Conservation (phyloP, 2,329 filamentous ascomycete species). For the Pseudopithomyces chartarum region DNA sequence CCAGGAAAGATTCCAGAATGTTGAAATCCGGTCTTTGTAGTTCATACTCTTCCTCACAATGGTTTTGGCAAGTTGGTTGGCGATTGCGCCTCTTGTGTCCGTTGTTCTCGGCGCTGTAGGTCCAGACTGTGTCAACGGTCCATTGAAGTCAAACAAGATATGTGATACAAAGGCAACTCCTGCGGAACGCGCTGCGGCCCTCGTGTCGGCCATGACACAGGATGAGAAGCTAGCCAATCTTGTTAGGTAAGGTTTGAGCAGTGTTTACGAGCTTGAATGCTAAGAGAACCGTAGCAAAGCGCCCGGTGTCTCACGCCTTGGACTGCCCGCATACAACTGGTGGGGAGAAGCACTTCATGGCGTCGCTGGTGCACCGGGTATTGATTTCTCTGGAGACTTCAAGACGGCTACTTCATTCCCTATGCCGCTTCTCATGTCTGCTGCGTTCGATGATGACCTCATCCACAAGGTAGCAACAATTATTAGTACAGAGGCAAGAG, state of each 20-base stretch:
- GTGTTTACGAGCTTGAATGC: not conserved
- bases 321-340: constrained; percentile 16
- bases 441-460: constrained; percentile 67
- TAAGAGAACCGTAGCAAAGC: constrained; percentile 41
- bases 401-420: constrained; percentile 69
- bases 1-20: not conserved
- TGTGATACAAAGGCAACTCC: constrained; percentile 52
- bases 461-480: constrained; percentile 62
- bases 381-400: constrained; percentile 61
- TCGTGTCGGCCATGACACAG: constrained; percentile 57
- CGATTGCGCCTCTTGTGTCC: not conserved
- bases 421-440: constrained; percentile 65
- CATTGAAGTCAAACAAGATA: constrained; percentile 54
- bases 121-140: constrained; percentile 57
- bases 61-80: not conserved
- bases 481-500: constrained; percentile 65
- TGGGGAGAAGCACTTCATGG: constrained; percentile 68
- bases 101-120: constrained; percentile 12
- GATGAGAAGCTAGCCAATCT: constrained; percentile 55
- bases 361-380: constrained; percentile 60
- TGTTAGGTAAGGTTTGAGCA: constrained; percentile 20
- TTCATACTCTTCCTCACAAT: not conserved
- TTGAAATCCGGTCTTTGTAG: not conserved
- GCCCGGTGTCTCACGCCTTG: constrained; percentile 43
- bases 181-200: constrained; percentile 51